Evolutionary conservation across 2,329 filamentous ascomycete species (phyloP), one percentile per base, ranked within the genome.

Genomic region (Bipolaris oryzae): DNA sequence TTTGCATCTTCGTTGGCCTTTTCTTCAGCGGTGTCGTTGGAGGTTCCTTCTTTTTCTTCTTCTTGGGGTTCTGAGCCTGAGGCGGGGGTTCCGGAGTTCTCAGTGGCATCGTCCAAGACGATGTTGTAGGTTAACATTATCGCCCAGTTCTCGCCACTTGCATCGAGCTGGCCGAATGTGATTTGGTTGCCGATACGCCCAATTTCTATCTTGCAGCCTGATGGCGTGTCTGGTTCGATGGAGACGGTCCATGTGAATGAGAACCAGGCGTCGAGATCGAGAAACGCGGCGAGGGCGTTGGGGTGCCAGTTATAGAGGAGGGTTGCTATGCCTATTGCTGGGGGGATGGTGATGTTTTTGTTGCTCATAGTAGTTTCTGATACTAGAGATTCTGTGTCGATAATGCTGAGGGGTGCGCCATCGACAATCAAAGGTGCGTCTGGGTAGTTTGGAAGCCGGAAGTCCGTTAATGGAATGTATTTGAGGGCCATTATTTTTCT

Each of bases 251-350:
- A 69, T 16, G 67, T 69, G 0, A 68, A 23, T 15, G 61, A 65
- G 21, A 69, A 69, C 67, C 67, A 69, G 7, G 67, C 67, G 33
- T 68, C 67, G 9, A 63, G 42, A 28, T 69, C 67, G 3, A 69
- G 43, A 10, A 69, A 67, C 0, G 63, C 67, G 15, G 52, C 20
- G 1, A 69, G 55, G 0, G 65, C 49, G 7, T 57, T 54, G 13
- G 67, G 62, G 39, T 59, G 56, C 67, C 65, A 69, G 11, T 56
- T 57, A 46, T 68, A 61, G 1, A 69, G 53, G 1, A 67, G 39
- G 11, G 63, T 69, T 9, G 67, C 62, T 39, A 69, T 38, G 31
- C 57, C 64, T 37, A 53, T 60, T 31, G 64, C 46, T 28, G 59
- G 35, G 7, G 50, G 57, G 2, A 63, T 28, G 11, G n/a, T 51